Percentiles rank a stretch among this genome's conserved stretches.
Conservation (phyloP, 371 early-diverging fungal genomes). For the Mucor racemosus region DNA sequence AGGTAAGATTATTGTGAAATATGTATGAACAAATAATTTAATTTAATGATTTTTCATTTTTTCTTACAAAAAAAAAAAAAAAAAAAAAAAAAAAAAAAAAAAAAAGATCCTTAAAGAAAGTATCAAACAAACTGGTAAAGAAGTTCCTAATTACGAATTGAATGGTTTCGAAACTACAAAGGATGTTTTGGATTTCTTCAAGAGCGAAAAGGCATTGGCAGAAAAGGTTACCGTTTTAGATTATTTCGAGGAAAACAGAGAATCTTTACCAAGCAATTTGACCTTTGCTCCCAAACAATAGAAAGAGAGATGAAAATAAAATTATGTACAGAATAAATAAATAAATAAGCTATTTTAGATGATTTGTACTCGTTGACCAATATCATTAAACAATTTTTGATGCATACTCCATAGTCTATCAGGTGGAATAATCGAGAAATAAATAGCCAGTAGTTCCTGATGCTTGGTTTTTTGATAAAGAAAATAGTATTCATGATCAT, state of each 20-base stretch:
- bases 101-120: constrained; percentile 49
- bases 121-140: constrained; percentile 48
- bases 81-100: too few relatives aligned
- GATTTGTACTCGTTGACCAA: constrained; percentile 38
- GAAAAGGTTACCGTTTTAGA: constrained; percentile 15
- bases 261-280: constrained; percentile 26
- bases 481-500: constrained; percentile 26
- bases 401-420: constrained; percentile 41
- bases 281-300: constrained; percentile 23
- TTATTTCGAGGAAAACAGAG: constrained; percentile 25
- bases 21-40: neutral
- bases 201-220: constrained; percentile 10
- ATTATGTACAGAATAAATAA: constrained; percentile 7
- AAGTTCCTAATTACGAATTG: constrained; percentile 44
- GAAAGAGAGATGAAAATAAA: neutral
- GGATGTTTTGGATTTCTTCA: constrained; percentile 39
- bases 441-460: constrained; percentile 37
- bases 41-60: neutral
- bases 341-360: constrained; percentile 3
- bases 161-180: constrained; percentile 37
- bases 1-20: constrained; percentile 25
- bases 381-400: constrained; percentile 40
- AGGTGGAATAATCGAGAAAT: constrained; percentile 38
- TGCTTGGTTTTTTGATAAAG: constrained; percentile 26
- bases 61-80: too few relatives aligned